A percentile compares a stretch with the other conserved stretches of the same genome.
Evolutionary conservation across 1,284 basidiomycete genomes (phyloP).

Genomic region (Ustilago trichophora): DNA sequence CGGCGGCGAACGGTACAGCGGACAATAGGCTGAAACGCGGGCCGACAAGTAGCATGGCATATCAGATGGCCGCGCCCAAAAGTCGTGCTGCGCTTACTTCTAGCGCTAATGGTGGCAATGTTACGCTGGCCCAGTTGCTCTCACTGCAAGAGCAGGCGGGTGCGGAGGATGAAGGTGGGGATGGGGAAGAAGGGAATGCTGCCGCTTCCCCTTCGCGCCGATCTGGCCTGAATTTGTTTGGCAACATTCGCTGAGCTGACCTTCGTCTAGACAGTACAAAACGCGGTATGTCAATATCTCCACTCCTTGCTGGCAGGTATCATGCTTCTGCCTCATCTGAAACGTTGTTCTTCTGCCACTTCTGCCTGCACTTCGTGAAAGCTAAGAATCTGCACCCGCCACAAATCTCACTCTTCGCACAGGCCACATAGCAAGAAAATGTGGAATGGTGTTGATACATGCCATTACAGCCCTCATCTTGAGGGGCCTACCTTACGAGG

Average conservation of each 20-base stretch:
- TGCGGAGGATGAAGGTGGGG: slow-evolving; percentile 1
- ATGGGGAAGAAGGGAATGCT: slow-evolving; percentile 1
- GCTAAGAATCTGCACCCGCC: no score
- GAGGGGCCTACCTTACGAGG: background rate
- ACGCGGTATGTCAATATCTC: no score
- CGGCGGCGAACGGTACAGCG: background rate
- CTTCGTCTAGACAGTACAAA: no score
- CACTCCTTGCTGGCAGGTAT: no score
- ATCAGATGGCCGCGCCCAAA: no score
- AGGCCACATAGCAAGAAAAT: no score
- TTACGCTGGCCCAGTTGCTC: slow-evolving; percentile 33
- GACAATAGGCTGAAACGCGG: slow-evolving; percentile 5
- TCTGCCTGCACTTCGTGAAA: no score
- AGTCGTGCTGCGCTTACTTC: slow-evolving; percentile 2
- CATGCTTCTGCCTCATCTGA: no score
- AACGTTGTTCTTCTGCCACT: no score
- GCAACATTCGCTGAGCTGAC: slow-evolving; percentile 22
- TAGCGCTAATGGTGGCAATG: slow-evolving; percentile 1
- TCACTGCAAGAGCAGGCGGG: slow-evolving; percentile 6
- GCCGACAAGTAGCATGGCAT: background rate
- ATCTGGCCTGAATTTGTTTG: slow-evolving; percentile 30
- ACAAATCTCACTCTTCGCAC: background rate
- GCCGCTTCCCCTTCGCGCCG: slow-evolving; percentile 4
- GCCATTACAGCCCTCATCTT: background rate
- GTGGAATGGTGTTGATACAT: background rate